Conservation (phyloP, 148 eudicot genomes). For the Diospyros kaki region DNA sequence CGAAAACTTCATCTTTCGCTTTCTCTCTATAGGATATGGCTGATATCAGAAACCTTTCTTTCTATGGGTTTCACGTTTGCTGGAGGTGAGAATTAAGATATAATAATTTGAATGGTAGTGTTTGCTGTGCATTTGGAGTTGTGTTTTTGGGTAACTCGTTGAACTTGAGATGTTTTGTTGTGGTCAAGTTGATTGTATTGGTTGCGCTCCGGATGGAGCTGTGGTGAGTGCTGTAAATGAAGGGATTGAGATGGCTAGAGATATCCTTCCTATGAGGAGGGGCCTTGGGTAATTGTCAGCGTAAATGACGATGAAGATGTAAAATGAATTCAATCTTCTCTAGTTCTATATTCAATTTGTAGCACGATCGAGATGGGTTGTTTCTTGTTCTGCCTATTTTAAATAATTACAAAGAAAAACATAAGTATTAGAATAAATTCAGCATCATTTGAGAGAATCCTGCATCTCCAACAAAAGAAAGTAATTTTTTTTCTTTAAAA, state of each 20-base stretch:
- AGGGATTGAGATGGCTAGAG: slow-evolving; percentile 74
- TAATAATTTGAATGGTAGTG: not conserved
- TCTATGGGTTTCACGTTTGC: slow-evolving; percentile 82
- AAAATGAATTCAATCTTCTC: slow-evolving; percentile 37
- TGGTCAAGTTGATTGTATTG: slow-evolving; percentile 86
- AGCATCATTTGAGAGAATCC: too few relatives aligned
- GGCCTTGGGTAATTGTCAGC: slow-evolving; percentile 97
- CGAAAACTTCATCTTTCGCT: not conserved
- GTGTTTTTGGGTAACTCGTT: not conserved
- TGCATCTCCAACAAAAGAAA: too few relatives aligned
- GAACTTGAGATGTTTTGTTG: not conserved
- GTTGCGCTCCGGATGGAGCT: slow-evolving; percentile 94
- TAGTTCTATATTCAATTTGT: not conserved
- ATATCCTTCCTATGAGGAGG: slow-evolving; percentile 48
- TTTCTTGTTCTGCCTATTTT: too few relatives aligned
- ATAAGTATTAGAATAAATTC: too few relatives aligned
- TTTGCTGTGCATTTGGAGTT: not conserved
- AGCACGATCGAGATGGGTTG: too few relatives aligned
- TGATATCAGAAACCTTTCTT: slow-evolving; percentile 84
- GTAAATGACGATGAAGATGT: slow-evolving; percentile 91
- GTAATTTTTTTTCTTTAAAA: too few relatives aligned
- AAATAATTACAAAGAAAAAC: too few relatives aligned
- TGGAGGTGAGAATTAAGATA: slow-evolving; percentile 47
- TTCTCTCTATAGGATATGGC: slow-evolving; percentile 52
- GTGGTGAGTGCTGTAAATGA: slow-evolving; percentile 83